A percentile compares a stretch with the other conserved stretches of the same genome.
phyloP scores from a whole-genome alignment of 306 rosid genomes.

The Amphicarpaea edgeworthii region DNA sequence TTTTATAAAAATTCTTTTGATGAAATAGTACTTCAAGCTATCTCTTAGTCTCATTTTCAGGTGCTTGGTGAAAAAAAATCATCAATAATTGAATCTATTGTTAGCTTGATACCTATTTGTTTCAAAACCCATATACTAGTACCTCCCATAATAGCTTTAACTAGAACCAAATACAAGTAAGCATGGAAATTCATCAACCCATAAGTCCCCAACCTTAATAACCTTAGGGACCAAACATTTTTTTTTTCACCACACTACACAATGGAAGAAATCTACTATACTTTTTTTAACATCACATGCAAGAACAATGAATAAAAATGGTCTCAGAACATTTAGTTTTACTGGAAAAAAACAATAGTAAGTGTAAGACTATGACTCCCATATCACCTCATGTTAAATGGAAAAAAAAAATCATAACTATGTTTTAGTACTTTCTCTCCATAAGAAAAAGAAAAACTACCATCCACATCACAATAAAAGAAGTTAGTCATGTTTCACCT shows the following conservation, averaged over 20 bases:
- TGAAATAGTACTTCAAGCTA: neutral
- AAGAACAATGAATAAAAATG: slow-evolving; percentile 1
- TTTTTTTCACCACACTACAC: neutral
- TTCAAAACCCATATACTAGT: neutral
- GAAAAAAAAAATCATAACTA: too few relatives aligned
- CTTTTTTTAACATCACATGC: neutral
- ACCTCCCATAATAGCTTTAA: neutral
- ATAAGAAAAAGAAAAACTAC: too few relatives aligned
- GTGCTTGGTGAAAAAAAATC: neutral
- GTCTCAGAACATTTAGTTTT: too few relatives aligned
- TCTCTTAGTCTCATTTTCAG: neutral
- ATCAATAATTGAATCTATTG: neutral
- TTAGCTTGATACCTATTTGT: neutral
- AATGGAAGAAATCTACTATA: neutral
- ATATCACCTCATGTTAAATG: too few relatives aligned
- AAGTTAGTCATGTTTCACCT: too few relatives aligned
- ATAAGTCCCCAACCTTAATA: neutral
- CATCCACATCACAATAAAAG: too few relatives aligned
- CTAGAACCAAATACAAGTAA: neutral
- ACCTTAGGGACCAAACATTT: neutral
- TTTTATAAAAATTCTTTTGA: slow-evolving; percentile 32
- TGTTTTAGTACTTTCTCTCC: too few relatives aligned
- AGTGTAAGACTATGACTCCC: too few relatives aligned
- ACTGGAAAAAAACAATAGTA: too few relatives aligned
- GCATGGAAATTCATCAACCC: neutral